Percentiles rank a stretch among this genome's conserved stretches.
phyloP scores from a whole-genome alignment of 768 basidiomycete genomes.

The Amanita rubescens region DNA sequence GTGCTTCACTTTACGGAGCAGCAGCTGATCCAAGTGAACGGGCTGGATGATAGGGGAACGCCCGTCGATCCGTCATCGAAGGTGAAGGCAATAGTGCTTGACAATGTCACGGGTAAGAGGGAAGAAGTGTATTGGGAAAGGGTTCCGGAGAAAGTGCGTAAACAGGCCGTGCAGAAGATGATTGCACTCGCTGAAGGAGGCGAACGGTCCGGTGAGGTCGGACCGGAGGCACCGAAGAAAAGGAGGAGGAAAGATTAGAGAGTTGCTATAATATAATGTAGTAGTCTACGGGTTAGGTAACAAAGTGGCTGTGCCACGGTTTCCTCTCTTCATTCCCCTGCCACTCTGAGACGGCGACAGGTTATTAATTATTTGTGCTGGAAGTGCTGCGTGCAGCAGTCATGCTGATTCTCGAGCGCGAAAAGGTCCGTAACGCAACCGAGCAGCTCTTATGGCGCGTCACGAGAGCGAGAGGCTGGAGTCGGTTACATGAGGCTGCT shows the following conservation, averaged over 20 bases:
- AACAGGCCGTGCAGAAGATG: conserved; percentile 50
- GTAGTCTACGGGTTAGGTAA: too few species aligned
- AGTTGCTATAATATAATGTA: too few species aligned
- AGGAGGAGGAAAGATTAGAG: not conserved
- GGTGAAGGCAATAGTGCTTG: conserved; percentile 33
- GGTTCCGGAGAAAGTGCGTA: conserved; percentile 65
- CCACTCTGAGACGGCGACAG: too few species aligned
- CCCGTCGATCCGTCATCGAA: conserved; percentile 7
- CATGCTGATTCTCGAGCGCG: too few species aligned
- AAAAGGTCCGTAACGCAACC: too few species aligned
- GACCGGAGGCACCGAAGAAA: not conserved
- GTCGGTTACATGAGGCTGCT: too few species aligned
- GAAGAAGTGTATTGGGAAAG: conserved; percentile 77
- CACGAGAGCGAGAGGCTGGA: too few species aligned
- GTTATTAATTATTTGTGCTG: too few species aligned
- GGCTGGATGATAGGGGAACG: conserved; percentile 48
- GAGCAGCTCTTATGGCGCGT: too few species aligned
- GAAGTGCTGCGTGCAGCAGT: too few species aligned
- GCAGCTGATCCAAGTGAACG: conserved; percentile 34
- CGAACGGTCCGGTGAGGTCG: not conserved
- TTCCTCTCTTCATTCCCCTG: too few species aligned
- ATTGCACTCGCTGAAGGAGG: conserved; percentile 9
- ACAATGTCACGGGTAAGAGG: conserved; percentile 52
- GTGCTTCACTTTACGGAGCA: conserved; percentile 34
- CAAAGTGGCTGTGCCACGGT: too few species aligned